These are phyloP conservation scores for Epichloe hybrida DNA, from an alignment of 2,329 filamentous ascomycete genomes.

Conservation along the genomic window DNA sequence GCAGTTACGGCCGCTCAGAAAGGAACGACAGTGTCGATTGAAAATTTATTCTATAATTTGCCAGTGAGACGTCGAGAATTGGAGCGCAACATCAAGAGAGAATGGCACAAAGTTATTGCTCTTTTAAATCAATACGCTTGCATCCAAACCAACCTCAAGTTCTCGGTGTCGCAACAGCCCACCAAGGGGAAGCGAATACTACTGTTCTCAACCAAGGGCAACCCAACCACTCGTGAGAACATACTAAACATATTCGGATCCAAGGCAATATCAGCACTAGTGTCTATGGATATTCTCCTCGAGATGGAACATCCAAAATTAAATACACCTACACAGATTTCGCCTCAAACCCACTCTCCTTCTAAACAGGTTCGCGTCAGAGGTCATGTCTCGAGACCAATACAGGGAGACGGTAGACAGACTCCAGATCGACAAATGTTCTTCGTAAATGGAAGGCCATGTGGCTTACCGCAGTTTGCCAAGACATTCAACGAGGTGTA, in stretches of 20 bases:
- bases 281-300: constrained; percentile 63
- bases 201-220: constrained; percentile 84
- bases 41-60: constrained; percentile 74
- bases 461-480: constrained; percentile 77
- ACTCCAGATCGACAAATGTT: constrained; percentile 98
- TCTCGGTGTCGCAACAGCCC: constrained; percentile 71
- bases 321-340: constrained; percentile 26
- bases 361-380: constrained; percentile 53
- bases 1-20: constrained; percentile 70
- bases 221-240: constrained; percentile 78
- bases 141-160: constrained; percentile 75
- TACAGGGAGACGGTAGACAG: constrained; percentile 82
- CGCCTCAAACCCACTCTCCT: constrained; percentile 7
- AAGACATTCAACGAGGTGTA: constrained; percentile 98
- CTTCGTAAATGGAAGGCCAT: constrained; percentile 90
- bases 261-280: constrained; percentile 67
- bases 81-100: constrained; percentile 93
- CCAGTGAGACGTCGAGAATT: constrained; percentile 85
- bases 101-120: constrained; percentile 79
- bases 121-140: constrained; percentile 92
- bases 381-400: constrained; percentile 80
- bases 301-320: constrained; percentile 53
- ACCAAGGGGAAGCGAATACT: constrained; percentile 69
- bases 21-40: constrained; percentile 75
- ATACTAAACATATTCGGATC: constrained; percentile 94